Conservation (phyloP, 208 protist genomes). For the Acanthamoeba lugdunensis region DNA sequence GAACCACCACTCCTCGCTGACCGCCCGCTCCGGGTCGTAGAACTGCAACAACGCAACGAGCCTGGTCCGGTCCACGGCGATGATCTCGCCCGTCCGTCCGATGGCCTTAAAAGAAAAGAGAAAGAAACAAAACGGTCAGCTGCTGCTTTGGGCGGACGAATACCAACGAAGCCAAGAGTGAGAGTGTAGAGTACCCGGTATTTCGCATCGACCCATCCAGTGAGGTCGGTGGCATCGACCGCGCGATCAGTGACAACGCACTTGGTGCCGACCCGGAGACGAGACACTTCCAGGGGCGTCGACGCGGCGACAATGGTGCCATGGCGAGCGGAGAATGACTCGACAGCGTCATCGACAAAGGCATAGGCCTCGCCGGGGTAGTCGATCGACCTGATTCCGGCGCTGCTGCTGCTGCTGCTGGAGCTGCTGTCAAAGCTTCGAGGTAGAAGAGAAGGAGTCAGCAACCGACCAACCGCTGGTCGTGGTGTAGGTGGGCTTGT, state of each 20-base stretch:
- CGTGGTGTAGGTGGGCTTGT: not conserved
- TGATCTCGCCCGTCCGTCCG: constrained; percentile 44
- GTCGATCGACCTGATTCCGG: not conserved
- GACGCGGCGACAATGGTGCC: not conserved
- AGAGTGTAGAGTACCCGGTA: not conserved
- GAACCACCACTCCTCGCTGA: constrained; percentile 65
- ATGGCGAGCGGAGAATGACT: not conserved
- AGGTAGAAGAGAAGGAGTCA: not conserved
- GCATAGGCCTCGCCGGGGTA: constrained; percentile 51
- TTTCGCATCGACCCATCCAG: constrained; percentile 42
- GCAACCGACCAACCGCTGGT: not conserved
- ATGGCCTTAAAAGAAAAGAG: not conserved
- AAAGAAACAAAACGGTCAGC: not conserved
- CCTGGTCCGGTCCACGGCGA: constrained; percentile 31
- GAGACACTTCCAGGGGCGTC: constrained; percentile 31
- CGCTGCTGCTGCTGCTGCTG: constrained; percentile 3
- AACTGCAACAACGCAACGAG: constrained; percentile 51
- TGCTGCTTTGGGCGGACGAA: not conserved
- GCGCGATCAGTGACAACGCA: constrained; percentile 47
- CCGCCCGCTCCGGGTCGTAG: constrained; percentile 43
- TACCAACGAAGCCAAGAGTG: not conserved
- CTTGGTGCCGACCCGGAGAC: constrained; percentile 50
- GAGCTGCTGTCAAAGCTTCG: not conserved
- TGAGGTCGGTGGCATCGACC: constrained; percentile 27
- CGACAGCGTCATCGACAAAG: not conserved